phyloP scores from a whole-genome alignment of 495 filamentous ascomycete species.

The Neurospora sp. region DNA sequence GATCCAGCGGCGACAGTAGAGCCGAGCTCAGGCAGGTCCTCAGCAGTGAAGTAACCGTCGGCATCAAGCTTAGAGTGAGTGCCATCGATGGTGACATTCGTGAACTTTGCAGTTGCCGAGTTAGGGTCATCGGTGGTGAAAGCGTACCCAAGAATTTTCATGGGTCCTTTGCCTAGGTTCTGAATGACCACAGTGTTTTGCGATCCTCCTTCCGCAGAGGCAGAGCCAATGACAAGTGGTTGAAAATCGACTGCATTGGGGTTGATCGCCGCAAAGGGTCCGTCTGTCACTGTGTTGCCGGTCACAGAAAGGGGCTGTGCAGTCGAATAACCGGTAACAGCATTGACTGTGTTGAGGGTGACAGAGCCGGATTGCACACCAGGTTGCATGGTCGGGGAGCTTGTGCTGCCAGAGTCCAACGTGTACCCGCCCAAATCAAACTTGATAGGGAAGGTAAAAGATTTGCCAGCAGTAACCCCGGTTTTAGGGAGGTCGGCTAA shows the following conservation, averaged over 20 bases:
- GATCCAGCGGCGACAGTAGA: constrained; percentile 16
- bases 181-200: constrained; percentile 23
- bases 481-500: constrained; percentile 25
- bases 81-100: constrained; percentile 17
- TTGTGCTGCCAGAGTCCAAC: constrained; percentile 15
- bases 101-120: constrained; percentile 5
- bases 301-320: constrained; percentile 24
- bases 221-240: constrained; percentile 22
- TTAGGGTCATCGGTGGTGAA: constrained; percentile 14
- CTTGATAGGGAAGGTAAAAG: constrained; percentile 27
- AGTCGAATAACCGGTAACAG: constrained; percentile 15
- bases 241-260: constrained; percentile 28
- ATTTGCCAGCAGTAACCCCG: constrained; percentile 16
- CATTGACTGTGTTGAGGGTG: constrained; percentile 14
- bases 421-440: constrained; percentile 26
- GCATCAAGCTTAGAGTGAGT: constrained; percentile 11
- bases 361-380: constrained; percentile 16
- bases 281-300: constrained; percentile 8
- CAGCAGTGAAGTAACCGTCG: constrained; percentile 20
- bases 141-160: constrained; percentile 30
- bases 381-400: constrained; percentile 7
- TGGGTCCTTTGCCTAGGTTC: constrained; percentile 22
- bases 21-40: constrained; percentile 16
- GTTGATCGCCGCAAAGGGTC: constrained; percentile 24
- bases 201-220: constrained; percentile 13